These are phyloP conservation scores for Poa pratensis DNA, from an alignment of 176 grass and related monocot species.

Conservation along the genomic window DNA sequence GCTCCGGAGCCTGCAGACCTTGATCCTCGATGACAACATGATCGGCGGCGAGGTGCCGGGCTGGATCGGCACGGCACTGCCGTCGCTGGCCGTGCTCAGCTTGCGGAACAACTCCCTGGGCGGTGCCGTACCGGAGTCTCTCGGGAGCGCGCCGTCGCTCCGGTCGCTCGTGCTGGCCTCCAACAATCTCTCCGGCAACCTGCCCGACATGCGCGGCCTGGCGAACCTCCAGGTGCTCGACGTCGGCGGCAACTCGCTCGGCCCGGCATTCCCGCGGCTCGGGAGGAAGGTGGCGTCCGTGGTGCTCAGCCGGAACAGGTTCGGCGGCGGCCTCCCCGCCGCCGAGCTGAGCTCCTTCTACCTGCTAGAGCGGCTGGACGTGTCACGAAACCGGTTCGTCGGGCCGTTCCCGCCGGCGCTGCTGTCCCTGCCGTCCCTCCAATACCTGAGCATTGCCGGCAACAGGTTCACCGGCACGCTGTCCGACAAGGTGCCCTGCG, in stretches of 20 bases:
- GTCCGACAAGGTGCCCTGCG: conserved; percentile 64
- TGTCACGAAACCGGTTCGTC: conserved; percentile 82
- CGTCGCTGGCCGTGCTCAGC: conserved; percentile 74
- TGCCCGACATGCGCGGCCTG: conserved; percentile 68
- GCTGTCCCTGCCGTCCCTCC: conserved; percentile 76
- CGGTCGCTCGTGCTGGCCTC: conserved; percentile 72
- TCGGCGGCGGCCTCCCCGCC: conserved; percentile 58
- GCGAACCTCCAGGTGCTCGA: conserved; percentile 73
- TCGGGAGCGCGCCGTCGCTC: conserved; percentile 58
- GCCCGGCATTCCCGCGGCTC: conserved; percentile 74
- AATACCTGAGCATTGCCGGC: conserved; percentile 63
- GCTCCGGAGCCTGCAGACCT: conserved; percentile 67
- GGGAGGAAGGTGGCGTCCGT: conserved; percentile 72
- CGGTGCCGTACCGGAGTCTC: conserved; percentile 64
- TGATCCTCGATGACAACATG: conserved; percentile 88
- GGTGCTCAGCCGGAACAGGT: conserved; percentile 74
- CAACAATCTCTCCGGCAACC: conserved; percentile 72
- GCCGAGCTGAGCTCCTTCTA: conserved; percentile 51
- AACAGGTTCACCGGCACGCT: conserved; percentile 93
- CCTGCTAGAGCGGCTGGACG: conserved; percentile 74
- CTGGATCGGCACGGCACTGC: conserved; percentile 54
- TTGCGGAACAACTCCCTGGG: conserved; percentile 76
- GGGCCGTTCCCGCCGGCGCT: conserved; percentile 71
- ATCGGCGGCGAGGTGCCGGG: conserved; percentile 62
- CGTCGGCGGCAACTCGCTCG: conserved; percentile 75